These are phyloP conservation scores for Brettanomyces anomalus DNA, from an alignment of 805 yeast genomes.

Conservation along the genomic window DNA sequence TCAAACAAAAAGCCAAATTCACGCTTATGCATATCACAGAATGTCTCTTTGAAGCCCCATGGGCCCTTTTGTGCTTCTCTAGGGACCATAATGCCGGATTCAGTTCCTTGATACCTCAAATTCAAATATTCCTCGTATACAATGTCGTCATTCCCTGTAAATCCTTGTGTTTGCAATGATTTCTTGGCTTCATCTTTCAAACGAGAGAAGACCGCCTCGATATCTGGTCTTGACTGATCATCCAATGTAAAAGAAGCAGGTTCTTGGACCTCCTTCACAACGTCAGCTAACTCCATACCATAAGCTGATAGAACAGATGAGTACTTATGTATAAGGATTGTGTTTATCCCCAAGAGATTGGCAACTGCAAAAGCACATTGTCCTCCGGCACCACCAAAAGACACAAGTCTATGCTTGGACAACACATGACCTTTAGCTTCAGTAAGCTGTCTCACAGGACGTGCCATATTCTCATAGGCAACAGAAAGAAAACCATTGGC, in stretches of 20 bases:
- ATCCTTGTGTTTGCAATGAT: conserved; percentile 43
- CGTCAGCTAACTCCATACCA: conserved; percentile 83
- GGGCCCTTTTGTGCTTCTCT: conserved; percentile 11
- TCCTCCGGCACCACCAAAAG: conserved; percentile 94
- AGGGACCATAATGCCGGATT: conserved; percentile 69
- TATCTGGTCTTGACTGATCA: conserved; percentile 20
- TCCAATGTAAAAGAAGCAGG: conserved; percentile 48
- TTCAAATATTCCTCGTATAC: conserved; percentile 59
- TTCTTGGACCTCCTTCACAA: conserved; percentile 70
- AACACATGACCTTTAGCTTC: conserved; percentile 75
- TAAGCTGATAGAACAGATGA: conserved; percentile 82
- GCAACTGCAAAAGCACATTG: conserved; percentile 82
- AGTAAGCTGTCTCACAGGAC: conserved; percentile 77
- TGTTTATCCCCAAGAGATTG: conserved; percentile 53
- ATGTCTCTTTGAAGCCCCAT: conserved; percentile 32
- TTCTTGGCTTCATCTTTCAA: conserved; percentile 35
- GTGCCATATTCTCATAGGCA: conserved; percentile 85
- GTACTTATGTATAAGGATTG: conserved; percentile 68
- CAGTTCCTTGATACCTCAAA: conserved; percentile 83
- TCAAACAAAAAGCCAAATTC: conserved; percentile 68
- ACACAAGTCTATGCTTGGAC: conserved; percentile 59
- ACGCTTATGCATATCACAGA: conserved; percentile 46
- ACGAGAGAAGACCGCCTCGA: conserved; percentile 37
- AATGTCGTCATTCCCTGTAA: conserved; percentile 28
- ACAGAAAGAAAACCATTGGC: conserved; percentile 77